These are phyloP conservation scores for Phytopythium aichiense DNA, from an alignment of 352 stramenopile genomes.

Conservation along the genomic window DNA sequence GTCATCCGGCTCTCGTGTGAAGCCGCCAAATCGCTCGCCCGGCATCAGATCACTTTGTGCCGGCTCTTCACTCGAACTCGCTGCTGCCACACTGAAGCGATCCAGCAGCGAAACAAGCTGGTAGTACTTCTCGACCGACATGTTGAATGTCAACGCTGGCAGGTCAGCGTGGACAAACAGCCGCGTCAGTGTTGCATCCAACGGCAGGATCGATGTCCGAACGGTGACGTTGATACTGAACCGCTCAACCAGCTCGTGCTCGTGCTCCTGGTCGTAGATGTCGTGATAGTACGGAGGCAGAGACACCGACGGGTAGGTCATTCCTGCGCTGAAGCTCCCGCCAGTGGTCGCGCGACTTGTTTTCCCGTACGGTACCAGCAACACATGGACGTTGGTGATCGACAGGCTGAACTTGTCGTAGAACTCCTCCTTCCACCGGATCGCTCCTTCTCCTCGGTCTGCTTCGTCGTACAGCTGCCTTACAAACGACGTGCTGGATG, in stretches of 20 bases:
- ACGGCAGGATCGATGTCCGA: conserved; percentile 77
- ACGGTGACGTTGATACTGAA: conserved; percentile 88
- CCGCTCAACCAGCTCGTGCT: conserved; percentile 77
- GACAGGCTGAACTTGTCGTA: conserved; percentile 89
- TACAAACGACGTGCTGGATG: conserved; percentile 70
- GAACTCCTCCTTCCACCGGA: conserved; percentile 89
- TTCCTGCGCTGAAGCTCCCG: conserved; percentile 8
- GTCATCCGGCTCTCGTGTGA: neutral
- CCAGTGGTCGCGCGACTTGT: conserved; percentile 19
- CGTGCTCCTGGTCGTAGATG: conserved; percentile 44
- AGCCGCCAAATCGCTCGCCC: neutral
- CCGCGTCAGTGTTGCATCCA: conserved; percentile 78
- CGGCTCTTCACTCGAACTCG: neutral
- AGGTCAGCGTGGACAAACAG: conserved; percentile 84
- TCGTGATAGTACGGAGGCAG: conserved; percentile 37
- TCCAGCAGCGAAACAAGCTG: conserved; percentile 56
- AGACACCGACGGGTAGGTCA: conserved; percentile 28
- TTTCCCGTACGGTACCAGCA: conserved; percentile 74
- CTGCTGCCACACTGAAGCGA: conserved; percentile 47
- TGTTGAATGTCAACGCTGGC: conserved; percentile 76
- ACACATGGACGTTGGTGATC: conserved; percentile 78
- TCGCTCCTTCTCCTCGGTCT: conserved; percentile 74
- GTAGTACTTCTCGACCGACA: conserved; percentile 83
- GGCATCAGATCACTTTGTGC: neutral
- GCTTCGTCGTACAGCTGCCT: conserved; percentile 86